Conservation (phyloP, 2,329 filamentous ascomycete genomes). For the Neoarthrinium moseri region DNA sequence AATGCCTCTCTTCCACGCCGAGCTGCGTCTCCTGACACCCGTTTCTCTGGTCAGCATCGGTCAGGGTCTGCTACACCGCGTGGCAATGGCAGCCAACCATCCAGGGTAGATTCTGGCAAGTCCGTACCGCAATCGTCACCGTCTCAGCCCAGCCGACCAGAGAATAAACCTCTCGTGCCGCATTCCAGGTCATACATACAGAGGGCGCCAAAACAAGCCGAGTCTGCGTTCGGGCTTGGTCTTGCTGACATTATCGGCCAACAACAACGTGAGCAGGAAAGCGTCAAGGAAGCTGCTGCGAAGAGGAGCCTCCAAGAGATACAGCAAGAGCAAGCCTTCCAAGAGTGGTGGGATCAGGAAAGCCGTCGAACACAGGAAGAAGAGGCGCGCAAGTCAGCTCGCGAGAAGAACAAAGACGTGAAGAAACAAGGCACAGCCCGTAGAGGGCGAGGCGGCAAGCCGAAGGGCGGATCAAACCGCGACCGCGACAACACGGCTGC, state of each 20-base stretch:
- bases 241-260: conserved; percentile 88
- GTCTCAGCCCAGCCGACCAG: conserved; percentile 26
- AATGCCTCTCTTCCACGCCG: conserved; percentile 40
- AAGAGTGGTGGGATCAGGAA: conserved; percentile 94
- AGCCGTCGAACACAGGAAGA: conserved; percentile 69
- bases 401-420: conserved; percentile 42
- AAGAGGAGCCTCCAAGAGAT: conserved; percentile 93
- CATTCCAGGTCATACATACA: conserved; percentile 62
- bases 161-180: conserved; percentile 45
- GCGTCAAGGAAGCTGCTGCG: conserved; percentile 77
- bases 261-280: conserved; percentile 80
- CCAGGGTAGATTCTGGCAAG: conserved; percentile 14
- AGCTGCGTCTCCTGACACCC: conserved; percentile 61
- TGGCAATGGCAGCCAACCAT: conserved; percentile 12
- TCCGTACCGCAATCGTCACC: conserved; percentile 17
- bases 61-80: conserved; percentile 15
- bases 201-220: conserved; percentile 54
- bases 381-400: conserved; percentile 42
- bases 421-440: conserved; percentile 20
- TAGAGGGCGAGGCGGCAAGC: conserved; percentile 17
- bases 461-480: conserved; percentile 12
- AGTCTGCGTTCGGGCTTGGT: conserved; percentile 66
- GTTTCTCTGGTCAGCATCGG: conserved; percentile 56
- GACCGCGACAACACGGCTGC: neutral
- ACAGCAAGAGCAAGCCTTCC: conserved; percentile 94